A percentile compares a stretch with the other conserved stretches of the same genome.
Evolutionary conservation across 1,284 basidiomycete species (phyloP).

Genomic region (Anthracocystis walkeri): DNA sequence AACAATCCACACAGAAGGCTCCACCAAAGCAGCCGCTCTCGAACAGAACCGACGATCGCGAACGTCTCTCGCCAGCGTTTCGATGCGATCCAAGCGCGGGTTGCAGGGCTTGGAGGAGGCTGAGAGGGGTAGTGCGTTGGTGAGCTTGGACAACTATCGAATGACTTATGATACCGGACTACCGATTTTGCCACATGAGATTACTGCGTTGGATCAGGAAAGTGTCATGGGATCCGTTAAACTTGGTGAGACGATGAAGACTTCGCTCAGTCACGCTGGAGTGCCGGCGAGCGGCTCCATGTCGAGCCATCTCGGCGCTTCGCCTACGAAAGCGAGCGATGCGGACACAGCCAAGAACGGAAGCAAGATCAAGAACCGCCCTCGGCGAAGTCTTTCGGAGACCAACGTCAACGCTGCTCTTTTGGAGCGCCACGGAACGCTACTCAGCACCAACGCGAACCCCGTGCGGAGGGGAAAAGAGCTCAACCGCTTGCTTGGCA

Average conservation of each 20-base stretch:
- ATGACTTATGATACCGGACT: conserved; percentile 50
- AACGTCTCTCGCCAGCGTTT: conserved; percentile 36
- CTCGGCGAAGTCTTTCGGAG: conserved; percentile 40
- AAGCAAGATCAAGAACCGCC: conserved; percentile 33
- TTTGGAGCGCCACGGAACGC: conserved; percentile 57
- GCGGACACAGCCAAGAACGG: neutral
- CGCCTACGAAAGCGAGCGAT: neutral
- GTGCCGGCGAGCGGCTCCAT: conserved; percentile 5
- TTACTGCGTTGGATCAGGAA: conserved; percentile 51
- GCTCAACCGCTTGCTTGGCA: conserved; percentile 57
- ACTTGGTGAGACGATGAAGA: conserved; percentile 29
- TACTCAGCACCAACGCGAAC: conserved; percentile 55
- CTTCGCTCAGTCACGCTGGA: conserved; percentile 18
- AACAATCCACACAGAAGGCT: conserved; percentile 15
- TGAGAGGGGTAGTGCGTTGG: conserved; percentile 53
- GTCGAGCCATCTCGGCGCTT: conserved; percentile 15
- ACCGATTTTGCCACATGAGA: conserved; percentile 50
- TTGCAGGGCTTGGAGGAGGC: conserved; percentile 55
- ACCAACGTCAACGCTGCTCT: conserved; percentile 25
- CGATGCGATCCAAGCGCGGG: conserved; percentile 57
- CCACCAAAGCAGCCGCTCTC: conserved; percentile 31
- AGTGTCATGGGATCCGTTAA: conserved; percentile 48
- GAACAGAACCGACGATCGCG: conserved; percentile 39
- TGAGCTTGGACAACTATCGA: conserved; percentile 53
- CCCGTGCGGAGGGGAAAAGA: conserved; percentile 58